Base-by-base conservation (phyloP, 1,284 basidiomycete genomes). In the Irpex rosettiformis region DNA sequence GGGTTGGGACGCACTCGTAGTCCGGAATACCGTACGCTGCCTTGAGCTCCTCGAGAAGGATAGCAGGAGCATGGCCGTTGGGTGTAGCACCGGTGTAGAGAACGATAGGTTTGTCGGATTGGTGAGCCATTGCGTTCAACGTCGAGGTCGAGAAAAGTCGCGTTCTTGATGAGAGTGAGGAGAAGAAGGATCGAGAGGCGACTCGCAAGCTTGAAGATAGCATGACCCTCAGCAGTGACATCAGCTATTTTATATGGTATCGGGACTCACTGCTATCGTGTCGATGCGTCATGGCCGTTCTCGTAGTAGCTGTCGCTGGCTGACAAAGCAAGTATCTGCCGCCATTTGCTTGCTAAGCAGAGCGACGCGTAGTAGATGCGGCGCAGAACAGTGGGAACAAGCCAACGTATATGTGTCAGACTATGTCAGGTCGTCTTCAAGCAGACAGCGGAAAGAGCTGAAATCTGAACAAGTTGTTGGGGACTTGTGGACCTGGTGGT, bases 31-130 rank as follows among this genome's bases (percentile, higher is more conserved):
- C 43, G 18, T 45, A 45, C 43, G 43, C 43, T 8, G 43, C 62
- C 59, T 70, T 72, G 52, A 72, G 69, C 61, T 71, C 70, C 56
- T 72, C 69, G 42, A 72, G 68, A 60, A 70, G 66, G 43, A 68
- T 58, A 22, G 69, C 63, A 40, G 67, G 77, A 66, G 85, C 84
- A 65, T 78, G 21, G 7, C 89, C 85, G 59, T 88, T 90, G 11
- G 88, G 86, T 1, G 87, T 89, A 21, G 69, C 62, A 2, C 67
- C 75, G 4, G 83, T 84, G 72, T 87, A 89, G 30, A 91, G 74
- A 55, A 83, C 63, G 65, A 90, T 74, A 16, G 79, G 75, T 33
- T 54, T 54, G 4, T 29, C 30, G 3, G 52, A 30, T n/a, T 37
- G 28, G 28, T 27, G 27, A 11, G 52, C 29, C 52, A 54, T 54